Base-by-base conservation (phyloP, 1,284 basidiomycete genomes). In the Microbotryum scabiosae region DNA sequence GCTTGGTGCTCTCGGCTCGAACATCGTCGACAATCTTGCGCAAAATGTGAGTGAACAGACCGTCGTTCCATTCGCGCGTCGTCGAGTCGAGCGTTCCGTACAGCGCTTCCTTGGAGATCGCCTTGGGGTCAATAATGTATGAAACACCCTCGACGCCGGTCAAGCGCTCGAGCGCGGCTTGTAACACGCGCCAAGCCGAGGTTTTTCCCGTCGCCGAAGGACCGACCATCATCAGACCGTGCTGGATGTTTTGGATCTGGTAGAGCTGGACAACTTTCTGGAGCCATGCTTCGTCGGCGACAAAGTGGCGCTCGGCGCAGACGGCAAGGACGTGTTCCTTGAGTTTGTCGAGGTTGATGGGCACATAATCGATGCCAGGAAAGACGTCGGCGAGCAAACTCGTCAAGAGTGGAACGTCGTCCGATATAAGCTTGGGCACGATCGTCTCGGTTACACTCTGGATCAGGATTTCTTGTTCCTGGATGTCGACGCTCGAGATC, bases 371-470 rank as follows among this genome's bases (percentile, higher is more conserved):
- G 54, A 94, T 87, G 12, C 92, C 92, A 26, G 96, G 96, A 84
- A 98, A 99, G 43, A 98, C 94, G 74, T 98, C 97, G 2, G 89
- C 86, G 49, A 99, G 82, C 54, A 99, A 81, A 70, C 86, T 90
- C 36, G 89, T 92, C 43, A 99, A 80, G 28, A 97, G 80, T 9
- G 93, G 88, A 1, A 98, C 94, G 77, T 99, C 96, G 59, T 96
- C 93, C 12, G 93, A 93, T 5, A 98, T 92, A 59, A 99, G 79
- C 77, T 98, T 98, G 1, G 97, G 96, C 9, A 98, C 91, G 68
- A 99, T 97, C 0, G 96, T 97, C 76, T 98, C 96, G 4, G 88
- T 92, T n/a, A 99, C 91, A 78, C 92, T 97, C 77, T 98, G 96
- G 60, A 99, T 97, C 71, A 98, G 80, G 64, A 98, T 94, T 69